Evolutionary conservation across 257 asterid species (phyloP), one percentile per base, ranked within the genome.

Genomic region (Jasminum sambac): DNA sequence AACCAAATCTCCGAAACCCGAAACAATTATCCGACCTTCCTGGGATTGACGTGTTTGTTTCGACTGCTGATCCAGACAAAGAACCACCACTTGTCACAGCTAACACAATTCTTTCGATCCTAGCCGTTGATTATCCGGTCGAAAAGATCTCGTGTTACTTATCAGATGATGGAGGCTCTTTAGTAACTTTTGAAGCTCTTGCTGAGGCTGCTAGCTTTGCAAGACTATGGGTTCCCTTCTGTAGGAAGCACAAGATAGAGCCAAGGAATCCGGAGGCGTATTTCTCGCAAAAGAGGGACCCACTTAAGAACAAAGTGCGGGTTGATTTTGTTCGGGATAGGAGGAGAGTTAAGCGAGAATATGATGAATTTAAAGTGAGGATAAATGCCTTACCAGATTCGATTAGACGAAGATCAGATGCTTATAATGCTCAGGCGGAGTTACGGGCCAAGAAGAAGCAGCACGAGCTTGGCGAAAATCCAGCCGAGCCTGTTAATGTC

Each of bases 141-240:
- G 97, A 92, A 58, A 92, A 92, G 64, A 84, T 92, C 36, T 87
- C 98, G 0, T 92, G 98, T 59, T 92, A 88, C 73, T 42, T 92
- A 11, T 92, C 98, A 1, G 98, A 92, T 36, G 98, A 92, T 72
- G 98, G 97, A 5, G 98, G 97, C 8, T 90, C 97, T 13, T 73
- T 92, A 11, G 90, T 92, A 19, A 90, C 97, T 34, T 92, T 92
- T 34, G 96, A 92, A 66, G 98, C 98, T 16, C 78, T 92, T 36
- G 98, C 98, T 5, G 97, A 92, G 76, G 95, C 91, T 9, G 96
- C 97, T 38, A 90, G 97, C 73, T 93, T 93, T 25, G 96, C 97
- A 1, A 84, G 84, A 65, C 64, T 76, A 13, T 93, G 98, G 98
- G 95, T 90, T 6, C 97, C 98, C 0, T 92, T 92, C 70, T 90